A percentile compares a stretch with the other conserved stretches of the same genome.
phyloP scores from a whole-genome alignment of 352 stramenopile species.

The Phytophthora kernoviae region DNA sequence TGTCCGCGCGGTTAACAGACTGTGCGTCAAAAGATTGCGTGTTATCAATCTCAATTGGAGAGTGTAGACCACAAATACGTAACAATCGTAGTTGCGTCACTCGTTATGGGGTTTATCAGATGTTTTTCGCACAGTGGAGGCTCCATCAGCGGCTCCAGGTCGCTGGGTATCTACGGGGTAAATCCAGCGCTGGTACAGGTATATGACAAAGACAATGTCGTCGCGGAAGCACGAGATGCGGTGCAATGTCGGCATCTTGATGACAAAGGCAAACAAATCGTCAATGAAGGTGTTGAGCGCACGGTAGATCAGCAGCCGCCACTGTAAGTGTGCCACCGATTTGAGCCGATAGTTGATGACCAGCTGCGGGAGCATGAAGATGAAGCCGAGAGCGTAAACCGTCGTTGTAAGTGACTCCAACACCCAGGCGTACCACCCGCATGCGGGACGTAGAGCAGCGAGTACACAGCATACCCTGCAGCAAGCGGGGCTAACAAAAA shows the following conservation, averaged over 20 bases:
- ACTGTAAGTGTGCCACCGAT: slow-evolving; percentile 91
- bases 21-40: too few relatives aligned
- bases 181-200: slow-evolving; percentile 92
- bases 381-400: slow-evolving; percentile 92
- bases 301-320: slow-evolving; percentile 95
- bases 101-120: slow-evolving; percentile 29
- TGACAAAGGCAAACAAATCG: slow-evolving; percentile 92
- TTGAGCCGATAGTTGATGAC: slow-evolving; percentile 95
- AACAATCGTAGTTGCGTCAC: slow-evolving; percentile 4
- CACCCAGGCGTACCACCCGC: slow-evolving; percentile 83
- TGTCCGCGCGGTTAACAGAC: too few relatives aligned
- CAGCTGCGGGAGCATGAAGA: slow-evolving; percentile 92
- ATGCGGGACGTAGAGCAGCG: slow-evolving; percentile 84
- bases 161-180: slow-evolving; percentile 84
- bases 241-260: slow-evolving; percentile 92
- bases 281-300: slow-evolving; percentile 95
- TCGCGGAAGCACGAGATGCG: slow-evolving; percentile 90
- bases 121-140: slow-evolving; percentile 5
- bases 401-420: slow-evolving; percentile 86
- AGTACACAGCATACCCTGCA: slow-evolving; percentile 81
- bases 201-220: slow-evolving; percentile 92
- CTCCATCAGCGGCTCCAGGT: slow-evolving; percentile 20
- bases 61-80: too few relatives aligned
- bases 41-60: too few relatives aligned
- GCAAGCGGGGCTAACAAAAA: slow-evolving; percentile 79